A percentile compares a stretch with the other conserved stretches of the same genome.
Evolutionary conservation across 2,329 filamentous ascomycete genomes (phyloP).

Genomic region (Pezizomycotina sp.): DNA sequence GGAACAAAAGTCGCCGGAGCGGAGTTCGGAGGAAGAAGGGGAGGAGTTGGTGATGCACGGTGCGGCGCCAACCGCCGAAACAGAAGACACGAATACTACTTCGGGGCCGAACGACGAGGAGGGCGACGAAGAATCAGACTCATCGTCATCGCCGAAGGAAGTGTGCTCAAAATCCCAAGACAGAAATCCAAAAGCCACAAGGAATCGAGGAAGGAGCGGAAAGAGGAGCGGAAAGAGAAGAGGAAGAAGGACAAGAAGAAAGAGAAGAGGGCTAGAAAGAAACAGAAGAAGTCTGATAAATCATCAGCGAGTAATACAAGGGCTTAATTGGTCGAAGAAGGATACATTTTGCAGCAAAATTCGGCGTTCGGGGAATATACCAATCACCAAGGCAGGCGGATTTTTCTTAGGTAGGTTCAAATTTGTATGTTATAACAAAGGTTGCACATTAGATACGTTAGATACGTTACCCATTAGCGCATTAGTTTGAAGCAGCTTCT

Average conservation of each 20-base stretch:
- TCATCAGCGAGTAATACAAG: too few species aligned
- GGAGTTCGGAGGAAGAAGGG: slow-evolving; percentile 6
- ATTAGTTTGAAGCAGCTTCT: too few species aligned
- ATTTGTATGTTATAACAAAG: too few species aligned
- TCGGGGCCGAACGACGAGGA: slow-evolving; percentile 9
- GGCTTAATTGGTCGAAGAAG: too few species aligned
- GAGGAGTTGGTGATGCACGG: slow-evolving; percentile 17
- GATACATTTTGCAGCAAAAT: too few species aligned
- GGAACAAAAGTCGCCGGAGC: slow-evolving; percentile 20
- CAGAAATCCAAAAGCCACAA: slow-evolving; percentile 13
- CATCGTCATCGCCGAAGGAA: not conserved
- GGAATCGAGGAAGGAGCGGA: slow-evolving; percentile 8
- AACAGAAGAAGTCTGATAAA: slow-evolving; percentile 25
- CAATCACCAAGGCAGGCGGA: too few species aligned
- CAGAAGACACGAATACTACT: slow-evolving; percentile 4
- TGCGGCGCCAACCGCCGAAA: slow-evolving; percentile 6
- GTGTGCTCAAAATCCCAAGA: not conserved
- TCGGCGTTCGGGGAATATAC: too few species aligned
- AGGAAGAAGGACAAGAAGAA: slow-evolving; percentile 25
- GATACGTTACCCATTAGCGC: too few species aligned
- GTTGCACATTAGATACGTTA: too few species aligned
- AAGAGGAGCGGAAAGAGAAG: slow-evolving; percentile 25
- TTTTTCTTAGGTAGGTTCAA: too few species aligned
- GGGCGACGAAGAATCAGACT: slow-evolving; percentile 5
- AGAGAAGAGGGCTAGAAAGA: slow-evolving; percentile 21